phyloP scores from a whole-genome alignment of 2,329 filamentous ascomycete species.

The Sordariomycetes sp. region DNA sequence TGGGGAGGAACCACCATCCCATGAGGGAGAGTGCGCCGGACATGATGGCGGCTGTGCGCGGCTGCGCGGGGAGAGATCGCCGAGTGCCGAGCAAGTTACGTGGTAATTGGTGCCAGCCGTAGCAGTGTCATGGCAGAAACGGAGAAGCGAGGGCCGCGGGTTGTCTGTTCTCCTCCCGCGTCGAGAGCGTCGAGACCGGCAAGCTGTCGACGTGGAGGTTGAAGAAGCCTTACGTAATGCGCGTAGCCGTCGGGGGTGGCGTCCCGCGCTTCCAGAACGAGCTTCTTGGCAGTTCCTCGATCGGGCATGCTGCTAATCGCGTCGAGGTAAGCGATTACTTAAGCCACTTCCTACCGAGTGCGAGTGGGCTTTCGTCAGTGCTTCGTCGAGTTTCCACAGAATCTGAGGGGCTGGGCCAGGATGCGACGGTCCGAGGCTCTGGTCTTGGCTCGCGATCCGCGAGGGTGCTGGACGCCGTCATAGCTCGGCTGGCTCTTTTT shows the following conservation, averaged over 20 bases:
- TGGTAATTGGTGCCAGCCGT: background rate
- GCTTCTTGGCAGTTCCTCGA: background rate
- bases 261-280: background rate
- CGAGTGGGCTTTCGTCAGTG: no score
- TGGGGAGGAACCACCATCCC: slow-evolving; percentile 35
- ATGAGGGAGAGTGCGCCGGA: slow-evolving; percentile 29
- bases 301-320: background rate
- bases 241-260: background rate
- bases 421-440: no score
- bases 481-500: no score
- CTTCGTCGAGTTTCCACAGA: no score
- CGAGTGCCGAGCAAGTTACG: background rate
- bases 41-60: slow-evolving; percentile 15
- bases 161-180: background rate
- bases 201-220: background rate
- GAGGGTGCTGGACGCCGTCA: no score
- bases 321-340: background rate
- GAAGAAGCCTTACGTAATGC: background rate
- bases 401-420: no score
- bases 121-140: background rate
- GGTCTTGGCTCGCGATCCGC: no score
- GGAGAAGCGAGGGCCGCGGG: background rate
- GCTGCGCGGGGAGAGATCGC: background rate
- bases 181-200: background rate
- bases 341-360: background rate